Base-by-base conservation (phyloP, 2,329 filamentous ascomycete genomes). In the Ramularia endophylla region DNA sequence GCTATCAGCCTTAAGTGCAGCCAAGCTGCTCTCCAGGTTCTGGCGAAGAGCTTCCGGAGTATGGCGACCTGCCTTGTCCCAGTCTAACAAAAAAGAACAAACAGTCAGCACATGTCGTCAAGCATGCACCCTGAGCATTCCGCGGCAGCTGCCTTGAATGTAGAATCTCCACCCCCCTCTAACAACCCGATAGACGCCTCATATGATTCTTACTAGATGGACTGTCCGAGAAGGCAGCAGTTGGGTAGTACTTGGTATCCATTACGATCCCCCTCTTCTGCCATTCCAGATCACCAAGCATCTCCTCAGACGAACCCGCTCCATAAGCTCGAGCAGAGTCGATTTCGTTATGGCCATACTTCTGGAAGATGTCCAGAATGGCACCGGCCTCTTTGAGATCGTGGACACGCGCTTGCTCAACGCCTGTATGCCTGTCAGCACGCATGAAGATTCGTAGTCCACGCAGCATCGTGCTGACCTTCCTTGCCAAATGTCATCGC, bases 1-100 rank as follows among this genome's bases (percentile, higher is more conserved):
- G 43, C 70, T 74, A 46, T 87, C 75, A 0, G 83, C 80, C 8
- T 77, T 77, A 36, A 90, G 66, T 58, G 87, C 83, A 57, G 75
- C 76, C 55, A 90, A 59, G 46, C 80, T 85, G 25, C 66, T 75
- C 58, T 84, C 77, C 3, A 87, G 68, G 6, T 76, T 76, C 54
- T 75, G 73, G 1, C 72, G 64, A 11, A 89, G 17, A 16, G 13
- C 40, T 27, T 35, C 9, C 16, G 32, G 32, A 7, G 18, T 34
- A 20, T 34, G 32, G 12, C 32, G 18, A 19, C 17, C 17, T 8
- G 17, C 18, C 20, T 34, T 17, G 17, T 19, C 32, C 32, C 32
- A 34, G 32, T 34, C 22, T 25, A 11, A n/a, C n/a, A n/a, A n/a
- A n/a, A n/a, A n/a, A n/a, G n/a, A n/a, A n/a, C n/a, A n/a, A n/a